Conservation (phyloP, 192 early-diverging fungal species). For the Rhizophagus prolifer region DNA sequence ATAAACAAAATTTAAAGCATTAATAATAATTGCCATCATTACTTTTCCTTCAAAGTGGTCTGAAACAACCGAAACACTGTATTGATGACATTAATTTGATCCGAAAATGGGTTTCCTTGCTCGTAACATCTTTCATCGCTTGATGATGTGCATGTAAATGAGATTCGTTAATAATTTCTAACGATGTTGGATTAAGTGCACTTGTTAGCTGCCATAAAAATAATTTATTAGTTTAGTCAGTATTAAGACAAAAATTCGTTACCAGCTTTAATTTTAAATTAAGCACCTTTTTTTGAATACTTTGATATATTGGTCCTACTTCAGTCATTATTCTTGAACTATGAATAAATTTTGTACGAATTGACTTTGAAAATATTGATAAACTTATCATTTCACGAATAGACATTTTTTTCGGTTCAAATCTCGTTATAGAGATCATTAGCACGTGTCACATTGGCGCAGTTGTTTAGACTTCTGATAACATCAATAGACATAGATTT, state of each 20-base stretch:
- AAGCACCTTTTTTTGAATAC: constrained; percentile 7
- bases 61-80: constrained; percentile 69
- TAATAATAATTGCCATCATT: background rate
- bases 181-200: constrained; percentile 51
- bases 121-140: constrained; percentile 77
- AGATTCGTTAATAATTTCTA: constrained; percentile 80
- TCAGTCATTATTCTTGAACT: background rate
- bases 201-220: constrained; percentile 32
- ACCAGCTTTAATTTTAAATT: background rate
- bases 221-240: background rate
- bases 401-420: too few species aligned
- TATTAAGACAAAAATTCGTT: background rate
- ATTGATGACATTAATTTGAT: background rate
- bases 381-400: too few species aligned
- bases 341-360: background rate
- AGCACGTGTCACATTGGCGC: too few species aligned
- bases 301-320: background rate
- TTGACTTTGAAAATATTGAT: background rate
- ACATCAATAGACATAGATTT: too few species aligned
- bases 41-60: constrained; percentile 64
- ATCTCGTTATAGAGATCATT: too few species aligned
- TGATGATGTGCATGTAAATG: constrained; percentile 79
- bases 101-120: constrained; percentile 84
- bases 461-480: too few species aligned
- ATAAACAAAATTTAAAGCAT: background rate